phyloP scores from a whole-genome alignment of 2,329 filamentous ascomycete species.

The Xenosphaeropsis pyriputrescens region DNA sequence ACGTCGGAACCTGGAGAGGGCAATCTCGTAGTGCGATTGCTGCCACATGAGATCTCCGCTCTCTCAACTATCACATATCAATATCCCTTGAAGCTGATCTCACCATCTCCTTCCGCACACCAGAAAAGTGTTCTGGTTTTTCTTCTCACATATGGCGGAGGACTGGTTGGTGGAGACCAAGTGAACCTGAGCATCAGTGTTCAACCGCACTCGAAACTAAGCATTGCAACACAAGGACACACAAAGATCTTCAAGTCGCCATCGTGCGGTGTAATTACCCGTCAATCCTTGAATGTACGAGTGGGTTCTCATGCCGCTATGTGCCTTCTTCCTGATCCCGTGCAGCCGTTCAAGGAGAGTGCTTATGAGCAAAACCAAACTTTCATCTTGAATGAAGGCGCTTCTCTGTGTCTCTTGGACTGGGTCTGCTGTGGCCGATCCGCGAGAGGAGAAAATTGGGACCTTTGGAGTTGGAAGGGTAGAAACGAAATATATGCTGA shows the following conservation, averaged over 20 bases:
- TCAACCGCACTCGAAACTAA: constrained; percentile 48
- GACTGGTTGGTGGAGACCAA: constrained; percentile 75
- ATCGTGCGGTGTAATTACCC: constrained; percentile 35
- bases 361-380: constrained; percentile 74
- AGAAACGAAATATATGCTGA: constrained; percentile 73
- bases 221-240: constrained; percentile 58
- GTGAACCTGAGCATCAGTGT: constrained; percentile 60
- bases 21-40: constrained; percentile 54
- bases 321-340: constrained; percentile 73
- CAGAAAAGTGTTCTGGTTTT: constrained; percentile 67
- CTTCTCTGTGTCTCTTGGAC: constrained; percentile 69
- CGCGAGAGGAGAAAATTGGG: constrained; percentile 82
- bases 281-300: constrained; percentile 36
- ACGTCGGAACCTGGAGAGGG: constrained; percentile 66
- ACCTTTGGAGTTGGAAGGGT: constrained; percentile 62
- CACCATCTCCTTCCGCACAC: constrained; percentile 51
- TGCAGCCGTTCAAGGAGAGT: constrained; percentile 78
- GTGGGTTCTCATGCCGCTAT: constrained; percentile 37
- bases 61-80: constrained; percentile 71
- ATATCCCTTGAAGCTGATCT: constrained; percentile 89
- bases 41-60: constrained; percentile 57
- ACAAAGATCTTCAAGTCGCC: constrained; percentile 90
- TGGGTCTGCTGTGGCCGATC: constrained; percentile 86
- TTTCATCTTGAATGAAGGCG: constrained; percentile 45
- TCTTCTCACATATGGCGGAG: constrained; percentile 86